phyloP scores from a whole-genome alignment of 202 grass and related monocot genomes.

The Bolboschoenoplectus hybrid region DNA sequence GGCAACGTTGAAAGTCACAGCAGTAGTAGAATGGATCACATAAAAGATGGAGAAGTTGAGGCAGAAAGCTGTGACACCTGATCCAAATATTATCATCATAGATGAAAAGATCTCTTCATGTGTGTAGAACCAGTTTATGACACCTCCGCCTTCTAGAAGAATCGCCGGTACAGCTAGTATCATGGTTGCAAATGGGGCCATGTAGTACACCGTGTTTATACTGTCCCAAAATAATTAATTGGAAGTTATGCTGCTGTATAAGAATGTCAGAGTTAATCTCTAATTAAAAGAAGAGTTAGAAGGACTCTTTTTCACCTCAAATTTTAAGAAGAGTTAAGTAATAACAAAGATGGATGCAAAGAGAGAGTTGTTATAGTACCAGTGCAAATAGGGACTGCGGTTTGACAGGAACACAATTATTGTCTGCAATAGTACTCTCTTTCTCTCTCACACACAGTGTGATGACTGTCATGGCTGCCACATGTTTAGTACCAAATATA shows the following conservation, averaged over 20 bases:
- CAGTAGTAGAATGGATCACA: constrained; percentile 95
- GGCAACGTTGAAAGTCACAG: constrained; percentile 96
- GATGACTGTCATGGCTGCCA: not conserved
- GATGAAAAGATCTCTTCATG: constrained; percentile 62
- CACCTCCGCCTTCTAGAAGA: constrained; percentile 76
- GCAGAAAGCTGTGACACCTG: constrained; percentile 87
- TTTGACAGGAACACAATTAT: not conserved
- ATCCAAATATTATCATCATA: constrained; percentile 71
- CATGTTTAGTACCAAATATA: not conserved
- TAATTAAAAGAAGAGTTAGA: constrained; percentile 5
- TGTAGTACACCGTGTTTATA: constrained; percentile 98
- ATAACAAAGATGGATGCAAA: not conserved
- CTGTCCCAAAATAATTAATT: constrained; percentile 50
- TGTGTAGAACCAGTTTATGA: constrained; percentile 87
- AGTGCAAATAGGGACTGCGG: not conserved
- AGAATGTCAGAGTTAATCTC: not conserved
- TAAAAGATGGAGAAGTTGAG: constrained; percentile 99
- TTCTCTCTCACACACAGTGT: not conserved
- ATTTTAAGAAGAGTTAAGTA: not conserved
- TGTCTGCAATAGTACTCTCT: not conserved
- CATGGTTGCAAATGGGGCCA: constrained; percentile 97
- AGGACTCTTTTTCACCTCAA: not conserved
- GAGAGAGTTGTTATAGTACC: not conserved
- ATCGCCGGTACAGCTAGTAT: constrained; percentile 82
- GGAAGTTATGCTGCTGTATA: not conserved